Conservation (phyloP, 106 monocot genomes). For the Dendrobium nobile region DNA sequence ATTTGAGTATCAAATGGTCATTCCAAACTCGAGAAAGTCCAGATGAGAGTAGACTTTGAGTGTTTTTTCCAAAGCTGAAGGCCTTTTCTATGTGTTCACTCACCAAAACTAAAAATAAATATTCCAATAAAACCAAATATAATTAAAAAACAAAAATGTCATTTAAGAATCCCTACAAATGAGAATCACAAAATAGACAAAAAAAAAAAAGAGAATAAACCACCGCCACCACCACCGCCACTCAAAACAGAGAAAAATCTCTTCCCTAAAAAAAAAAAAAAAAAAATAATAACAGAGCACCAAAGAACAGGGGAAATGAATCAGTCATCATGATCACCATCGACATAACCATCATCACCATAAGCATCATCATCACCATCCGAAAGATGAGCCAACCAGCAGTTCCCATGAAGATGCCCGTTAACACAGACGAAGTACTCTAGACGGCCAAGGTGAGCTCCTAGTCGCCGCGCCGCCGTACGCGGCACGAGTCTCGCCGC, state of each 20-base stretch:
- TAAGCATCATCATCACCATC: conserved; percentile 11
- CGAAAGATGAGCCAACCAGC: conserved; percentile 73
- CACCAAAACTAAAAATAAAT: no score
- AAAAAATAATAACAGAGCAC: not conserved
- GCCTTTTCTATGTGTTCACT: no score
- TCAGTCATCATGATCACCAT: not conserved
- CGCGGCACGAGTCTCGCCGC: conserved; percentile 47
- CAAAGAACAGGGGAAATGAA: not conserved
- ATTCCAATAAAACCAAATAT: no score
- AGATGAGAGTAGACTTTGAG: no score
- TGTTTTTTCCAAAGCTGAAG: no score
- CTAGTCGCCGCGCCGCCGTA: conserved; percentile 51
- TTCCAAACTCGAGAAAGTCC: no score
- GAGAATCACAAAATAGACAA: no score
- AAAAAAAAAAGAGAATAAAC: no score
- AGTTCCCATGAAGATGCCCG: conserved; percentile 68
- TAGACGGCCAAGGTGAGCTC: conserved; percentile 26
- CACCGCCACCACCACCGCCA: no score
- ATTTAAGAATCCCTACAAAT: no score
- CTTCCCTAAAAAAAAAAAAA: not conserved
- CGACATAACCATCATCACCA: not conserved
- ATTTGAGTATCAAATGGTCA: no score
- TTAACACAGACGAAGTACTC: conserved; percentile 82
- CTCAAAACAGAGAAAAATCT: not conserved
- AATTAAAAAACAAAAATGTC: no score